These are phyloP conservation scores for Leccinellum luteum DNA, from an alignment of 768 basidiomycete genomes.

Conservation along the genomic window DNA sequence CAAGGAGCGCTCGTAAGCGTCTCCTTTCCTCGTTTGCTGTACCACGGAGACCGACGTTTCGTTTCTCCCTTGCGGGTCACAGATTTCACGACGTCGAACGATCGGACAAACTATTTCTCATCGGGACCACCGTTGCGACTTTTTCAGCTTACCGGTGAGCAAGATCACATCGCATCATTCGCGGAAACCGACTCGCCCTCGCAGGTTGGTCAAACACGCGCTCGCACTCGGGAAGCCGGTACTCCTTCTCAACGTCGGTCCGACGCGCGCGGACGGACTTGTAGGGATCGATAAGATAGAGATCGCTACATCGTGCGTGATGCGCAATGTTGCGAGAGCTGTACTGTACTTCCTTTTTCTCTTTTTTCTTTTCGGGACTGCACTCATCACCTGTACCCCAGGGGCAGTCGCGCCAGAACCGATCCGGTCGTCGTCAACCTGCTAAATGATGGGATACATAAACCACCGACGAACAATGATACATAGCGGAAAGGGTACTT, in stretches of 20 bases:
- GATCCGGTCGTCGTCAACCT: slow-evolving; percentile 51
- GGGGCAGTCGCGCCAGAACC: slow-evolving; percentile 41
- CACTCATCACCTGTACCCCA: slow-evolving; percentile 23
- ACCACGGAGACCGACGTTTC: neutral
- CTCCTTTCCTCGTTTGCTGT: neutral
- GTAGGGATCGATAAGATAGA: slow-evolving; percentile 77
- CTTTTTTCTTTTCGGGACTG: neutral
- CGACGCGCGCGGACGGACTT: slow-evolving; percentile 77
- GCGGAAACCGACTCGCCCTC: neutral
- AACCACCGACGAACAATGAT: slow-evolving; percentile 42
- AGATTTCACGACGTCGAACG: slow-evolving; percentile 60
- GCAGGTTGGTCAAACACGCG: slow-evolving; percentile 77
- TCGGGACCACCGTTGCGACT: slow-evolving; percentile 91
- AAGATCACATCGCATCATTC: neutral
- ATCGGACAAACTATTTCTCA: slow-evolving; percentile 67
- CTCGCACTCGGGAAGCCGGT: slow-evolving; percentile 73
- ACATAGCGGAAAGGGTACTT: slow-evolving; percentile 8
- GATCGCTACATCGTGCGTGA: slow-evolving; percentile 65
- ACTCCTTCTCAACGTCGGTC: slow-evolving; percentile 82
- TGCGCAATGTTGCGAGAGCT: slow-evolving; percentile 59
- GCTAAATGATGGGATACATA: slow-evolving; percentile 57
- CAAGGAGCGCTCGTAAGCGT: slow-evolving; percentile 68
- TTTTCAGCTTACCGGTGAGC: slow-evolving; percentile 84
- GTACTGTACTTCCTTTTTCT: slow-evolving; percentile 56
- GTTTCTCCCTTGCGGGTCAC: neutral